Evolutionary conservation across 192 early-diverging fungal genomes (phyloP).

Genomic region (Gamsiella multidivaricata): DNA sequence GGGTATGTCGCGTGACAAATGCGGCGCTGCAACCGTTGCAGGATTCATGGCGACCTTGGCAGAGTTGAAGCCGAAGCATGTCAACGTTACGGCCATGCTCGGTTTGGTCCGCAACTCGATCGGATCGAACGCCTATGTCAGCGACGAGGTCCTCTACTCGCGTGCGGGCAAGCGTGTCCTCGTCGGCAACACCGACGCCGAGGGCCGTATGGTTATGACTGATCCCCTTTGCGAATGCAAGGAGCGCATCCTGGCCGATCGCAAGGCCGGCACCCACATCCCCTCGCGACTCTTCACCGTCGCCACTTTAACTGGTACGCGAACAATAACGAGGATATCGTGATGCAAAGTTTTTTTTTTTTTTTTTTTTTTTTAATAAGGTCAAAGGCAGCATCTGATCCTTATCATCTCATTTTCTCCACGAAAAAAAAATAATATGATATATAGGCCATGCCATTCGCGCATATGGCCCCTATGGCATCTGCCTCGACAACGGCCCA

Average conservation of each 20-base stretch:
- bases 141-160: constrained; percentile 84
- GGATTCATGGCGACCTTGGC: constrained; percentile 84
- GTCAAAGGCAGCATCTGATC: too few species aligned
- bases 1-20: constrained; percentile 92
- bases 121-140: constrained; percentile 83
- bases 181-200: constrained; percentile 90
- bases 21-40: constrained; percentile 84
- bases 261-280: constrained; percentile 52
- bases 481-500: constrained; percentile 81
- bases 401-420: not conserved
- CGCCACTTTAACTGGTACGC: constrained; percentile 81
- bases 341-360: not conserved
- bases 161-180: constrained; percentile 82
- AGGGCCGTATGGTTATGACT: constrained; percentile 91
- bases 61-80: constrained; percentile 67
- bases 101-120: constrained; percentile 87
- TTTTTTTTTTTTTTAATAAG: too few species aligned
- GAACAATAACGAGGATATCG: not conserved
- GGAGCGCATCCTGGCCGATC: constrained; percentile 74
- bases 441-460: constrained; percentile 74
- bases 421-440: too few species aligned
- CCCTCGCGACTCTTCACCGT: constrained; percentile 77
- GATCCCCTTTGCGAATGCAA: constrained; percentile 81
- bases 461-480: constrained; percentile 81
- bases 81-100: constrained; percentile 78